phyloP scores from a whole-genome alignment of 2,329 filamentous ascomycete species.

The Cladosporium sp. region DNA sequence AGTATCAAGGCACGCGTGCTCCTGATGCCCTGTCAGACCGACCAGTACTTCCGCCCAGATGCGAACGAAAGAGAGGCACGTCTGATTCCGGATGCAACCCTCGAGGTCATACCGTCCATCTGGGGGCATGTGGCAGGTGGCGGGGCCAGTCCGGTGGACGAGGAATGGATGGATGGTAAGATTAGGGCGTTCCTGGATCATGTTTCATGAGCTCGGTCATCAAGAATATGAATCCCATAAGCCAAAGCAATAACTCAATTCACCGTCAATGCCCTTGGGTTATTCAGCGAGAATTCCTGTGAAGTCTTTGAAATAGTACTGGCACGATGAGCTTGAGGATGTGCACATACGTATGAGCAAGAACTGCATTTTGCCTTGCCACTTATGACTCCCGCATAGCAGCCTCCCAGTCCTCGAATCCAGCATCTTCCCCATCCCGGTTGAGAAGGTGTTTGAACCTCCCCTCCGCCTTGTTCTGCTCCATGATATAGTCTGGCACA shows the following conservation, averaged over 20 bases:
- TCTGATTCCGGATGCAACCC: conserved; percentile 34
- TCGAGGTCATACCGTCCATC: conserved; percentile 39
- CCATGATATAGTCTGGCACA: conserved; percentile 50
- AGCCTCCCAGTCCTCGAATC: conserved; percentile 33
- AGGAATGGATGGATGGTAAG: background rate
- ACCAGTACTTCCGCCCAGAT: conserved; percentile 45
- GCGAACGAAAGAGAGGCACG: conserved; percentile 41
- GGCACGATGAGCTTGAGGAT: too few relatives aligned
- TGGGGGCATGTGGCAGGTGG: conserved; percentile 46
- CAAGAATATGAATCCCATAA: background rate
- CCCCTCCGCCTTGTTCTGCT: conserved; percentile 28
- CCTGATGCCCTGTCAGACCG: conserved; percentile 43
- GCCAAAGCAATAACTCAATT: too few relatives aligned
- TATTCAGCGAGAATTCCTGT: too few relatives aligned
- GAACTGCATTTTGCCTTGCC: too few relatives aligned
- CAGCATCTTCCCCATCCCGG: conserved; percentile 42
- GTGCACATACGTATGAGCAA: too few relatives aligned
- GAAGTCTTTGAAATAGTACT: too few relatives aligned
- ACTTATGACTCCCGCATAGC: background rate
- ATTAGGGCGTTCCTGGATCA: background rate
- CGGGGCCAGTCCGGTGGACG: conserved; percentile 23
- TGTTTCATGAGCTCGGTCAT: background rate
- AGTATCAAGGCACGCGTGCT: conserved; percentile 40
- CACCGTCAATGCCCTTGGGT: too few relatives aligned
- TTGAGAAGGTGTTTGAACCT: conserved; percentile 43